phyloP scores from a whole-genome alignment of 2,329 filamentous ascomycete genomes.

The Xylaria sp. region DNA sequence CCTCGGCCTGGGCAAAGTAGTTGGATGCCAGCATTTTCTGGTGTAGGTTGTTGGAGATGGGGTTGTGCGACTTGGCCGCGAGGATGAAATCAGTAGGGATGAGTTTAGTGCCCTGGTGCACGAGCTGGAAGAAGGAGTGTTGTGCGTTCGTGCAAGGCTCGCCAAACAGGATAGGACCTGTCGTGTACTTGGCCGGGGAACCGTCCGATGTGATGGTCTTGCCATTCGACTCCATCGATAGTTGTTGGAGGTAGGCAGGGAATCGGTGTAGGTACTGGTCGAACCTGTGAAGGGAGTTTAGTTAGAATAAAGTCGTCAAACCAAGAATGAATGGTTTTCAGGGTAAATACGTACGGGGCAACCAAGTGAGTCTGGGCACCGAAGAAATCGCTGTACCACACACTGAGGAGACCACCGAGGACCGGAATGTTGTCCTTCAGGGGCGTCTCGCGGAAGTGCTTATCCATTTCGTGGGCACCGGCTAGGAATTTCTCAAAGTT shows the following conservation, averaged over 20 bases:
- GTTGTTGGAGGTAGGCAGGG: slow-evolving; percentile 97
- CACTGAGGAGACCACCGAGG: slow-evolving; percentile 90
- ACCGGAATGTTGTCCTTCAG: slow-evolving; percentile 95
- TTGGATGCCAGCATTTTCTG: slow-evolving; percentile 96
- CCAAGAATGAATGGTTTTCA: not conserved
- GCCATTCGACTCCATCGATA: slow-evolving; percentile 99
- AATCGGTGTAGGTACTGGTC: slow-evolving; percentile 99
- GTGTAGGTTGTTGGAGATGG: slow-evolving; percentile 89
- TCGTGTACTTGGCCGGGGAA: slow-evolving; percentile 95
- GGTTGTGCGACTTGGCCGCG: slow-evolving; percentile 96
- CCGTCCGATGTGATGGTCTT: slow-evolving; percentile 94
- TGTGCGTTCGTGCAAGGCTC: slow-evolving; percentile 99
- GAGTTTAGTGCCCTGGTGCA: slow-evolving; percentile 98
- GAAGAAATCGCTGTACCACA: slow-evolving; percentile 99
- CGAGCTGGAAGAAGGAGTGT: slow-evolving; percentile 99
- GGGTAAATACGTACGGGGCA: slow-evolving; percentile 75
- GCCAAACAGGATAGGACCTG: slow-evolving; percentile 93
- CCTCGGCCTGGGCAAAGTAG: slow-evolving; percentile 90
- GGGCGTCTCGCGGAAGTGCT: slow-evolving; percentile 93
- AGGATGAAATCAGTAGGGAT: slow-evolving; percentile 99
- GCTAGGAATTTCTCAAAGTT: slow-evolving; percentile 97
- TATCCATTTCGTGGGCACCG: slow-evolving; percentile 97
- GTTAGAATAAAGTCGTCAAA: slow-evolving; percentile 9
- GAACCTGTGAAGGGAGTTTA: slow-evolving; percentile 66
- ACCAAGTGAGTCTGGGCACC: slow-evolving; percentile 97